These are phyloP conservation scores for Colletotrichum aenigma DNA, from an alignment of 2,329 filamentous ascomycete genomes.

Conservation along the genomic window DNA sequence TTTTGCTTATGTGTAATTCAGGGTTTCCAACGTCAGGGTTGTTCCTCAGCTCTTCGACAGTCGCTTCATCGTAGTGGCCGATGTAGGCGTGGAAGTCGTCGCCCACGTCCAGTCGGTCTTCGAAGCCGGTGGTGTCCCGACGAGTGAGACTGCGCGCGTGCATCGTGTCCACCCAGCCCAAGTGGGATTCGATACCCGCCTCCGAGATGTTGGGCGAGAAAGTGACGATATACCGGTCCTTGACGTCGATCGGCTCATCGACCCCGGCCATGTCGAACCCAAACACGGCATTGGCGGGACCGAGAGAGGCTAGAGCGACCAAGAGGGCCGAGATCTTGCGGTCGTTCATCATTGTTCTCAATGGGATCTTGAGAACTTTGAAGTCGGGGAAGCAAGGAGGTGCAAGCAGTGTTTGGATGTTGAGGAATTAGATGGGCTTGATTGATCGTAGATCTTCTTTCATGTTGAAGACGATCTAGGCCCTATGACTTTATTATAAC, in stretches of 20 bases:
- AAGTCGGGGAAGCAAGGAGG: neutral
- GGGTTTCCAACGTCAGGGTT: conserved; percentile 30
- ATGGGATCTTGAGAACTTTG: neutral
- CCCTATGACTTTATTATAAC: fast-evolving
- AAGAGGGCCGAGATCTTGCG: neutral
- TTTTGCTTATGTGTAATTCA: neutral
- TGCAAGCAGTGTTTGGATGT: neutral
- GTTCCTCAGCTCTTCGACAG: conserved; percentile 40
- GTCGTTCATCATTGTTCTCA: neutral
- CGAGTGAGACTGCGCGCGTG: conserved; percentile 38
- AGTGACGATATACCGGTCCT: neutral
- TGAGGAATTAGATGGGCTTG: fast-evolving
- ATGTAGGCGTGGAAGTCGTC: conserved; percentile 43
- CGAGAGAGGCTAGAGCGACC: neutral
- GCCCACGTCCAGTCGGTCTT: conserved; percentile 41
- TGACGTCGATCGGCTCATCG: neutral
- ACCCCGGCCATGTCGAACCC: neutral
- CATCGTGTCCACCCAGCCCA: conserved; percentile 37
- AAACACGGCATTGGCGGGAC: neutral
- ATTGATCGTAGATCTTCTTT: neutral
- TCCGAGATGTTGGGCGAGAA: conserved; percentile 27
- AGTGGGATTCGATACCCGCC: conserved; percentile 35
- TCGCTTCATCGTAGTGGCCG: conserved; percentile 46
- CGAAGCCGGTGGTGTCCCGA: conserved; percentile 39
- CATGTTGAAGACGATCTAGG: neutral